Evolutionary conservation across 257 asterid genomes (phyloP), one percentile per base, ranked within the genome.

Genomic region (Gynochthodes officinalis): DNA sequence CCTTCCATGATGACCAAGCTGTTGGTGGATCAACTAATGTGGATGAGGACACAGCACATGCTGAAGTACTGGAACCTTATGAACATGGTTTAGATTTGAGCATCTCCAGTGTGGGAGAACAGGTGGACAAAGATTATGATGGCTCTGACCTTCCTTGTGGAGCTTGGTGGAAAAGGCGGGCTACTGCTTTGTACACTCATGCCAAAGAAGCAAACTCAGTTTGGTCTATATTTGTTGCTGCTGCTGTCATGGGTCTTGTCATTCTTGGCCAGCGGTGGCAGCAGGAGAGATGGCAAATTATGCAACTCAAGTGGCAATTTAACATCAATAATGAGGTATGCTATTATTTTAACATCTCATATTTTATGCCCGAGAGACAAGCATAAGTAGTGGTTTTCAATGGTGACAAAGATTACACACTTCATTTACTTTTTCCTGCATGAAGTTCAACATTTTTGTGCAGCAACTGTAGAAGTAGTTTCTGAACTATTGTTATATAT

Each of bases 131-230:
- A 55, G 82, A 73, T 35, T 63, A 67, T 61, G 93, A 85, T 64
- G 88, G 62, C 15, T 73, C 75, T 75, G 82, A 78, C 67, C 89
- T 87, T 77, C 98, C 97, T 70, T 92, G 95, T 77, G 89, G 84
- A 81, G 95, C 93, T 72, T 93, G 98, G 98, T 93, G 98, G 98
- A 93, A 90, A 82, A 84, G 93, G 75, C 81, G 71, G 70, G 91
- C 89, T 49, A 71, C 84, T 77, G 82, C 95, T 69, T 44, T 93
- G 11, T 87, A 90, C 77, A 71, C 79, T 48, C 93, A 85, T 68
- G 95, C 96, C 35, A 90, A 90, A 86, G 98, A 93, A 67, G 85
- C 96, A 60, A 89, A 90, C 65, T 32, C 98, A 18, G 76, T 89
- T 69, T 93, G 98, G 98, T 93, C 98, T 59, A 72, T 93, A 63